Base-by-base conservation (phyloP, 2,329 filamentous ascomycete species). In the Dichotomopilus funicola region DNA sequence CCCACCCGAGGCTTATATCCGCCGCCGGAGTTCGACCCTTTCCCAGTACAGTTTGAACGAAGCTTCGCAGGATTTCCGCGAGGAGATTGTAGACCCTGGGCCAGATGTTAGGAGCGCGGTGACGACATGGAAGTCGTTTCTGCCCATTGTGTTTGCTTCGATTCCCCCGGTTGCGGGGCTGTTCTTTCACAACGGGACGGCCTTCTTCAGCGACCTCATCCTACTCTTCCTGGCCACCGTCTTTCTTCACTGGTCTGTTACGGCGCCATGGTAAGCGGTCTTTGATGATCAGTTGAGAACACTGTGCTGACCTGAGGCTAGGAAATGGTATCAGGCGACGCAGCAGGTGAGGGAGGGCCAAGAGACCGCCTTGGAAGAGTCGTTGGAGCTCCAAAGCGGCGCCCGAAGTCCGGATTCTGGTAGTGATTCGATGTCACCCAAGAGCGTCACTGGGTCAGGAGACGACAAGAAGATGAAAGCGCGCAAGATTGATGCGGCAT, bases 241-340 rank as follows among this genome's bases (percentile, higher is more conserved):
- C 45, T 95, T 96, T 65, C 75, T 97, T 59, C 91, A 96, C 68
- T 96, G 91, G 89, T 91, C 89, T 49, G 87, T 96, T 44, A 86
- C 89, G 54, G 77, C 94, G 62, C 92, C 92, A 63, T 97, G 92
- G 91, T 91, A 75, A 68, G 80, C 63, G 36, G 35, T 6, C 19
- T 27, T 27, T 27, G 19, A 27, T 27, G 19, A 27, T 27, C 19
- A 27, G 19, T 27, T 27, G 19, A 27, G 19, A 27, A 27, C 19
- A 27, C 19, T 27, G 19, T 27, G 19, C 19, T 27, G 19, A 27
- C 19, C 19, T 27, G 19, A 27, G 19, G 5, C 5, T 55, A 86
- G 83, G 83, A 77, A 82, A 52, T 91, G 87, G 87, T 91, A 91
- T 70, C 78, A 82, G 62, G 82, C 85, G 2, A 85, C 87, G 0